Evolutionary conservation across 768 basidiomycete species (phyloP).

Genomic region (Suillus luteus): DNA sequence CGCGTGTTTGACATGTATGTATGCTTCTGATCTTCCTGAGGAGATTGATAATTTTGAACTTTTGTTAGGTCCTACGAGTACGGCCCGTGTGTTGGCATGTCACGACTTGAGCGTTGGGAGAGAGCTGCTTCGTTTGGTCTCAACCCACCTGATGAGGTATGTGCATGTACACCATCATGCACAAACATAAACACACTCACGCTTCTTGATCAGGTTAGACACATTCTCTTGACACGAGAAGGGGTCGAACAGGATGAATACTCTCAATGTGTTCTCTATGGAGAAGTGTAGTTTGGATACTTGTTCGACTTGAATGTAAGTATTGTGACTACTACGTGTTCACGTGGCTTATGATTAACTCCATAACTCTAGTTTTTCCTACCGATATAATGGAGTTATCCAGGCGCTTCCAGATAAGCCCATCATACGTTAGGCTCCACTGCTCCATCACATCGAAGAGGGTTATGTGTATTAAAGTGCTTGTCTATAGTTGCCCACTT

Average conservation of each 20-base stretch:
- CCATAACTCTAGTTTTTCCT: not conserved
- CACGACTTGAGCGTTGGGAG: constrained; percentile 87
- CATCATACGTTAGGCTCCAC: not conserved
- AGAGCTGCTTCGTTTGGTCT: constrained; percentile 78
- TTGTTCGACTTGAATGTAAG: not conserved
- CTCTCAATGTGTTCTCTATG: constrained; percentile 63
- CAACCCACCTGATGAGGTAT: constrained; percentile 76
- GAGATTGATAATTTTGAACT: constrained; percentile 11
- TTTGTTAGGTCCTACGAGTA: constrained; percentile 67
- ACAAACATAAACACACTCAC: not conserved
- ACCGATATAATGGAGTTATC: not conserved
- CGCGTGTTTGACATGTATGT: constrained; percentile 77
- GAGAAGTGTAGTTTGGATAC: constrained; percentile 28
- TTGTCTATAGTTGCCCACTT: not conserved
- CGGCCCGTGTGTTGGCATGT: constrained; percentile 77
- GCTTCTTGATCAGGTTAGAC: constrained; percentile 56
- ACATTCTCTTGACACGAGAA: constrained; percentile 74
- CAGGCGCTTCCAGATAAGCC: not conserved
- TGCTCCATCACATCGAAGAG: not conserved
- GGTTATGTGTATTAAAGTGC: not conserved
- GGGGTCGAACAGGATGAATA: constrained; percentile 56
- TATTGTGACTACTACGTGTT: too few relatives aligned
- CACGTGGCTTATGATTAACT: not conserved
- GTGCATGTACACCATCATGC: constrained; percentile 17
- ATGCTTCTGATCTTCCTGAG: not conserved